Base-by-base conservation (phyloP, 2,329 filamentous ascomycete species). In the Botryotinia calthae region DNA sequence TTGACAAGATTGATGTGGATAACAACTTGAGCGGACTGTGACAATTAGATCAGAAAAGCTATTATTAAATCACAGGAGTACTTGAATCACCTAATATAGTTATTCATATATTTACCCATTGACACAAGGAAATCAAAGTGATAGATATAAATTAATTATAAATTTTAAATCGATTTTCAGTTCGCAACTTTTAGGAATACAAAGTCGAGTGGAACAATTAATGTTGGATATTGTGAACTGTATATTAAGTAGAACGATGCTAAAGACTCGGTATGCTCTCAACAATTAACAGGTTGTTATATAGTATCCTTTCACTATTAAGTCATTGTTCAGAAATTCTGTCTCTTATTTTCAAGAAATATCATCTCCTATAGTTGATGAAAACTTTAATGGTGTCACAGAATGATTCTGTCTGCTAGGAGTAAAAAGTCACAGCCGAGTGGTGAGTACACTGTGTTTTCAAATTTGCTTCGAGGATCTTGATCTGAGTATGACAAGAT, bases 351-450 rank as follows among this genome's bases (percentile, higher is more conserved):
- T 6, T n/a, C 48, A 51, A 51, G 9, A 8, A n/a, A n/a, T 12
- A 9, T 1, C 6, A 14, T 51, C 48, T 25, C 1, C 10, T 4
- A 16, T 8, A 7, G 25, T n/a, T 16, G 2, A 2, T n/a, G 5
- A 28, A 16, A 54, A 7, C 12, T 28, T 7, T 7, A 28, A n/a
- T 1, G 1, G 10, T 16, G 10, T n/a, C 12, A 54, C 25, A 54
- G 12, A 9, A 54, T 54, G 25, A n/a, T 16, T 54, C 12, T 54
- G 14, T 28, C 25, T 54, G 1, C 14, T n/a, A 12, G 25, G 0
- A 28, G 25, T 28, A 8, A 48, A 12, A 54, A 54, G 12, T 16
- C 48, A 54, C 25, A n/a, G 2, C 48, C 14, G 2, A n/a, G 5
- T n/a, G 5, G 2, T 54, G 25, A n/a, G 25, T 25, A 16, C 3